Percentiles rank a stretch among this genome's conserved stretches.
phyloP scores from a whole-genome alignment of 1,139 yeast genomes.

The Geotrichum armillariae region DNA sequence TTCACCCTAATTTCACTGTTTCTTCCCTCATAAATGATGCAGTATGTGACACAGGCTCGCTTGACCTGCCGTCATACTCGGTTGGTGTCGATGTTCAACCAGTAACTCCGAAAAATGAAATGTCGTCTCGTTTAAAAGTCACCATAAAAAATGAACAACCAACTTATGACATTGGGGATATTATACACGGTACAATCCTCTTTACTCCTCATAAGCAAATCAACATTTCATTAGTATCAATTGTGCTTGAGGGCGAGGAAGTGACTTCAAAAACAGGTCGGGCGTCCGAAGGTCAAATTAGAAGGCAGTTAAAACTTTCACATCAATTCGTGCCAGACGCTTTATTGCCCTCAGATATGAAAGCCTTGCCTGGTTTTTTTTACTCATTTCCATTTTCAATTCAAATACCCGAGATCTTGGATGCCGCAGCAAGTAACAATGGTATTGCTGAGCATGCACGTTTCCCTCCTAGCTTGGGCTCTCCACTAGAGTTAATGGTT shows the following conservation, averaged over 20 bases:
- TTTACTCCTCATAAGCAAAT: conserved; percentile 1
- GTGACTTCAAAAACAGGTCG: not conserved
- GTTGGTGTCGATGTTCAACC: conserved; percentile 8
- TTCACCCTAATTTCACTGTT: not conserved
- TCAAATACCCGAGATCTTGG: conserved; percentile 2
- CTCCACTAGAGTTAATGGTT: not conserved
- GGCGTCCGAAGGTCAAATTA: not conserved
- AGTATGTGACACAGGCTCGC: not conserved
- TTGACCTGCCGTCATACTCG: conserved; percentile 7
- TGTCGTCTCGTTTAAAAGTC: not conserved
- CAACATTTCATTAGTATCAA: not conserved
- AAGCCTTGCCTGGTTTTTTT: not conserved
- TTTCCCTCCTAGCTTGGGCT: conserved; percentile 12
- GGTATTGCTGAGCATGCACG: not conserved
- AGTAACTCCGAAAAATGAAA: not conserved
- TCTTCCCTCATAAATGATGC: not conserved
- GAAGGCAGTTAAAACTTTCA: not conserved
- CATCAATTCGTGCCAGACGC: not conserved
- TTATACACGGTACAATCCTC: conserved; percentile 1
- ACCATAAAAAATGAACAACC: not conserved
- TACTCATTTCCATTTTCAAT: conserved; percentile 9
- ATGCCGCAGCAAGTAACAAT: not conserved
- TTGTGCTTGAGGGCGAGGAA: conserved; percentile 8
- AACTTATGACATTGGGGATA: conserved; percentile 6
- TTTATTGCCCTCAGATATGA: not conserved